Conservation (phyloP, 2,329 filamentous ascomycete species). For the Rutstroemia sp. region DNA sequence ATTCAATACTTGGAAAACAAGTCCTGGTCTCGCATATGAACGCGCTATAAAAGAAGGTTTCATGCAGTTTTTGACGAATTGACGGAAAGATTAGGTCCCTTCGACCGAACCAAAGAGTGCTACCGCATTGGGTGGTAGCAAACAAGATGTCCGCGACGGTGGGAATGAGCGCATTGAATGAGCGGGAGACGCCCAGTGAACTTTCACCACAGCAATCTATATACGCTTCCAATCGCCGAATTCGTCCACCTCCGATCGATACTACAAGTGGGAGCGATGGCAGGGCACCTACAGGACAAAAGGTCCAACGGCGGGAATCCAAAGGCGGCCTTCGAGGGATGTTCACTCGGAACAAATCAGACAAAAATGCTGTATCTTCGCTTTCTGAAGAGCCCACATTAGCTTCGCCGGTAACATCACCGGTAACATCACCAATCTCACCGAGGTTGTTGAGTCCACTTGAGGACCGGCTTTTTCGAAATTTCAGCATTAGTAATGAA, state of each 20-base stretch:
- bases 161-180: background rate
- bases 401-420: background rate
- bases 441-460: conserved; percentile 13
- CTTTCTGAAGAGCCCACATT: conserved; percentile 15
- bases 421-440: conserved; percentile 1
- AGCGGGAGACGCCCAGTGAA: background rate
- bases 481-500: conserved; percentile 6
- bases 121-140: no score
- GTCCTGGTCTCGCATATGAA: no score
- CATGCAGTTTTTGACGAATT: background rate
- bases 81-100: background rate
- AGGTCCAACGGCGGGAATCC: conserved; percentile 20
- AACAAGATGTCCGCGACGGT: background rate
- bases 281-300: conserved; percentile 19
- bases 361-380: conserved; percentile 17
- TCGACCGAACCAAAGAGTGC: no score
- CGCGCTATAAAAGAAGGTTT: no score
- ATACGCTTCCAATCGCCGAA: conserved; percentile 17
- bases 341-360: conserved; percentile 24
- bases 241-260: conserved; percentile 22
- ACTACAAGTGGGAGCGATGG: conserved; percentile 6
- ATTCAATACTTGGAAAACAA: no score
- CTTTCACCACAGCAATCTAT: background rate
- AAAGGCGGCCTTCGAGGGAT: conserved; percentile 26
- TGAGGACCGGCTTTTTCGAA: conserved; percentile 12